Base-by-base conservation (phyloP, 129 eudicot species). In the Tanacetum coccineum region DNA sequence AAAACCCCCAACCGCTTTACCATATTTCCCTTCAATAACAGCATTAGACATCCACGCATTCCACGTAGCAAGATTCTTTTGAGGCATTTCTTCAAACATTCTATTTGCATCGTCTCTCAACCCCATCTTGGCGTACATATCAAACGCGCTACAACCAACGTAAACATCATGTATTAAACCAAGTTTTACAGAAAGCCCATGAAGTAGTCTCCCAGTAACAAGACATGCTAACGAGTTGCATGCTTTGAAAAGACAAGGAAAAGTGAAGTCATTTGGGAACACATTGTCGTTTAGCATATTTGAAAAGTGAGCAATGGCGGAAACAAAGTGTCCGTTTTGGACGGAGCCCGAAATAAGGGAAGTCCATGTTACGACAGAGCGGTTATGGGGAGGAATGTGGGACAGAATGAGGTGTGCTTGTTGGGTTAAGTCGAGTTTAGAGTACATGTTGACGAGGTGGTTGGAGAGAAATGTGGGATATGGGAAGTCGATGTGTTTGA, bases 341-440 rank as follows among this genome's bases (percentile, higher is more conserved):
- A 90, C 95, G 6, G 79, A 19, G 55, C 97, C 95, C 53, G 92
- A 59, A 28, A 90, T 84, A 44, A 90, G 76, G 28, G 89, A 50
- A 1, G 97, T 90, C 95, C 95, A 90, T 42, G 95, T 76, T 69
- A 90, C 92, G 78, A 90, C 97, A 60, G 92, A 87, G 71, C 91
- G 89, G 63, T 71, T 6, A 11, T 60, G 71, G 59, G 83, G 4
- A 0, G 89, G 85, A 39, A 79, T 80, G 84, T 80, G 88, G 46
- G 77, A 65, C 74, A 90, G 81, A 64, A 78, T 60, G 66, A 83
- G 81, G 19, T 73, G 82, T 68, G 95, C 95, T 32, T 83, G 74
- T 68, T 73, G 14, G 30, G 66, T 76, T 6, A 79, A 77, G 75
- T 90, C 92, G 78, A 90, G 95, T 70, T 90, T 90, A 21, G 97